Evolutionary conservation across 2,329 filamentous ascomycete species (phyloP).

Genomic region (Colletotrichum lini): DNA sequence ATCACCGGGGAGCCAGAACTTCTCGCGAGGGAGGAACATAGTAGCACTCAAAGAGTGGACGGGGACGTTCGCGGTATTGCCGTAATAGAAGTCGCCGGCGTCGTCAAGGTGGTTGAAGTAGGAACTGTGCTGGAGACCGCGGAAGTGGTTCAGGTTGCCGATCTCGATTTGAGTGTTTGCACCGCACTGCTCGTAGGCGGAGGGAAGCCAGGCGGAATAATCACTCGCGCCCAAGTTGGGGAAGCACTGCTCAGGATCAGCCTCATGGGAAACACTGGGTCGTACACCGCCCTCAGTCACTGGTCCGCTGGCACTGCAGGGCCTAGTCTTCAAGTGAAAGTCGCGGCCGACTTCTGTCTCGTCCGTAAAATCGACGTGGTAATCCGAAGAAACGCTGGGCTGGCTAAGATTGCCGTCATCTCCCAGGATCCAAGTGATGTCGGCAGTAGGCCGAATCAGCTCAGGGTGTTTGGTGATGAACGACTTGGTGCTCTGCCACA

Average conservation of each 20-base stretch:
- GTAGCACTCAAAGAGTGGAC: constrained; percentile 69
- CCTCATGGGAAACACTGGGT: constrained; percentile 32
- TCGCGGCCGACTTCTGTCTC: neutral
- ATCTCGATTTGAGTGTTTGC: constrained; percentile 70
- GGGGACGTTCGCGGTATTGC: constrained; percentile 62
- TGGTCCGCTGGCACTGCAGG: constrained; percentile 12
- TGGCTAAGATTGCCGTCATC: constrained; percentile 17
- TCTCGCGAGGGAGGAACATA: constrained; percentile 66
- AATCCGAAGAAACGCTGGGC: constrained; percentile 25
- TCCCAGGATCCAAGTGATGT: constrained; percentile 64
- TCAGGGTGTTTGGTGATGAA: constrained; percentile 63
- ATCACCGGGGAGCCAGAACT: constrained; percentile 56
- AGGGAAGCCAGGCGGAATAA: constrained; percentile 51
- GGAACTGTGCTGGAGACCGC: constrained; percentile 60
- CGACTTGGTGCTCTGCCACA: constrained; percentile 61
- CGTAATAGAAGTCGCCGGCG: constrained; percentile 63
- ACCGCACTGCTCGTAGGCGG: constrained; percentile 65
- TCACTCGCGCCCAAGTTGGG: constrained; percentile 44
- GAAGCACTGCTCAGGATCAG: constrained; percentile 23
- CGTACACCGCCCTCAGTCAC: constrained; percentile 44
- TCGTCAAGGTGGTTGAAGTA: constrained; percentile 66
- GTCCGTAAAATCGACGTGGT: constrained; percentile 18
- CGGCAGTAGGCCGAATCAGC: constrained; percentile 62
- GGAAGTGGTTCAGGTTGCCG: constrained; percentile 66
- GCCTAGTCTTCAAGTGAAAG: neutral